A percentile compares a stretch with the other conserved stretches of the same genome.
Evolutionary conservation across 2,329 filamentous ascomycete species (phyloP).

Genomic region (Fusarium kyushuense): DNA sequence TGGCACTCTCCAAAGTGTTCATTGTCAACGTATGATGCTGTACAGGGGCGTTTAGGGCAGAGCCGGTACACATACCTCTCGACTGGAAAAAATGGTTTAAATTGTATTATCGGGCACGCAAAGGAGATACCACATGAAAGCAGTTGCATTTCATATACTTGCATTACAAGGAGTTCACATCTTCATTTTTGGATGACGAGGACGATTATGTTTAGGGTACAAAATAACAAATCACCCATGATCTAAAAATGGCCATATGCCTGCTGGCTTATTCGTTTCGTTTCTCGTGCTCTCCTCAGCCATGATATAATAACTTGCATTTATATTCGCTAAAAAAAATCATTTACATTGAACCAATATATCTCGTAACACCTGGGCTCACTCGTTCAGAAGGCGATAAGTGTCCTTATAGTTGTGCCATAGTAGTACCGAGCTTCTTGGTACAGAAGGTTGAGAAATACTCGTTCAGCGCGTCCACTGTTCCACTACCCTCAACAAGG

Average conservation of each 20-base stretch:
- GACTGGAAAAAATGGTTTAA: constrained; percentile 16
- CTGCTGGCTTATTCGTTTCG: not conserved
- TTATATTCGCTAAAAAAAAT: constrained; percentile 14
- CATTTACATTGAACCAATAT: not conserved
- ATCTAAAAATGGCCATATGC: not conserved
- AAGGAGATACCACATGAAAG: constrained; percentile 42
- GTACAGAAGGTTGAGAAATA: constrained; percentile 83
- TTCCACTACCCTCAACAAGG: constrained; percentile 80
- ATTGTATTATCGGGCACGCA: constrained; percentile 31
- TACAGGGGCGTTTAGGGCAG: constrained; percentile 39
- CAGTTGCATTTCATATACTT: constrained; percentile 28
- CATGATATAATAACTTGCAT: not conserved
- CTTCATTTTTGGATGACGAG: constrained; percentile 1
- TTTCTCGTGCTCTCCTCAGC: not conserved
- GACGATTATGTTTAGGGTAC: not conserved
- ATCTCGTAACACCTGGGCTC: not conserved
- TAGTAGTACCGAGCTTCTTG: constrained; percentile 63
- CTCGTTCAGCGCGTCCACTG: constrained; percentile 82
- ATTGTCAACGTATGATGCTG: constrained; percentile 19
- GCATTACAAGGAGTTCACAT: constrained; percentile 8
- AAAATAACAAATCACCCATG: not conserved
- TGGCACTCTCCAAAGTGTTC: not conserved
- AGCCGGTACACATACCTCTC: constrained; percentile 17
- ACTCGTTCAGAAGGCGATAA: not conserved
- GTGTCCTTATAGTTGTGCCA: constrained; percentile 45